These are phyloP conservation scores for Trichocladium antarcticum DNA, from an alignment of 495 filamentous ascomycete genomes.

Conservation along the genomic window DNA sequence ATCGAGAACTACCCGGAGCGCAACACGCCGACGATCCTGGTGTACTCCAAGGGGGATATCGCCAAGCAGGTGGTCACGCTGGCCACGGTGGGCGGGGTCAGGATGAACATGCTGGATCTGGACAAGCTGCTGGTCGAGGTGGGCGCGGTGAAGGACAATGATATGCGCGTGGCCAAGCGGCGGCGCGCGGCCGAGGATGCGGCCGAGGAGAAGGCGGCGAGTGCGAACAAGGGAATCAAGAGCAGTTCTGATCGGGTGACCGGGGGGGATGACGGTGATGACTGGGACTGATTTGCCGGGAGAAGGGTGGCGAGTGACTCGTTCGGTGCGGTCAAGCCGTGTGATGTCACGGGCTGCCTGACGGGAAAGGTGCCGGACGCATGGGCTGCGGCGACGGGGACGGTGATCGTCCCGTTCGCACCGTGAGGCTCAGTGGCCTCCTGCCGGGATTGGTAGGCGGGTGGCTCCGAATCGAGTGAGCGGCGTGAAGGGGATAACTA, in stretches of 20 bases:
- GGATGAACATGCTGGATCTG: slow-evolving; percentile 52
- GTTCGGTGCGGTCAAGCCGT: neutral
- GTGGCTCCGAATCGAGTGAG: too few species aligned
- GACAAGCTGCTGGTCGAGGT: slow-evolving; percentile 71
- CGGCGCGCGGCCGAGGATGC: slow-evolving; percentile 48
- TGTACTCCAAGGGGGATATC: slow-evolving; percentile 88
- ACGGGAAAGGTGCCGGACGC: too few species aligned
- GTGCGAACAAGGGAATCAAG: slow-evolving; percentile 36
- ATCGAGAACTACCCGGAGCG: slow-evolving; percentile 93
- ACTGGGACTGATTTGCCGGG: slow-evolving; percentile 55
- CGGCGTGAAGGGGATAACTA: too few species aligned
- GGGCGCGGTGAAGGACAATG: slow-evolving; percentile 63
- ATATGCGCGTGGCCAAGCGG: slow-evolving; percentile 63
- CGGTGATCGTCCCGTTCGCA: neutral
- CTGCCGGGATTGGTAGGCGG: too few species aligned
- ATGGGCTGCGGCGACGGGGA: neutral
- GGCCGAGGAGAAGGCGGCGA: slow-evolving; percentile 37
- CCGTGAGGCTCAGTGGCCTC: too few species aligned
- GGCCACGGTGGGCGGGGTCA: slow-evolving; percentile 58
- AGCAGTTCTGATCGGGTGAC: slow-evolving; percentile 27
- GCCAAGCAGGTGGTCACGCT: slow-evolving; percentile 79
- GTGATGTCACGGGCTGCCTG: neutral
- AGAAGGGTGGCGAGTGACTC: slow-evolving; percentile 4
- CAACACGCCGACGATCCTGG: slow-evolving; percentile 88
- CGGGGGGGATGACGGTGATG: slow-evolving; percentile 43